A percentile compares a stretch with the other conserved stretches of the same genome.
phyloP scores from a whole-genome alignment of 2,329 filamentous ascomycete genomes.

The Fusarium sulawesiense region DNA sequence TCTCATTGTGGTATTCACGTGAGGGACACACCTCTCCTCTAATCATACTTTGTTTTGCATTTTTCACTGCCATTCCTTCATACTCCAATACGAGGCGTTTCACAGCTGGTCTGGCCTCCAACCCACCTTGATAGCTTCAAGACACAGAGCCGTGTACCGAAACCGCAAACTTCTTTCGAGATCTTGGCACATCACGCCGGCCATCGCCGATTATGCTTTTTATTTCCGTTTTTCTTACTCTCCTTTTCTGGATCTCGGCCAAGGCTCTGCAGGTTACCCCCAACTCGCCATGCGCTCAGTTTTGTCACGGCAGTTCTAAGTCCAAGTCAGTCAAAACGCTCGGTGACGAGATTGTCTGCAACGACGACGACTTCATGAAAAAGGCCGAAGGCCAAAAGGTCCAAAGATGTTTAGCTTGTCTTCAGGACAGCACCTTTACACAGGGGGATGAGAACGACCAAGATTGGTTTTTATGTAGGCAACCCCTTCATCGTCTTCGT shows the following conservation, averaged over 20 bases:
- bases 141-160: slow-evolving; percentile 5
- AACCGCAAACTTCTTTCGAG: slow-evolving; percentile 6
- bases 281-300: slow-evolving; percentile 64
- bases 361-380: slow-evolving; percentile 57
- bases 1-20: slow-evolving; percentile 24
- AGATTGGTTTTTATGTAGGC: slow-evolving; percentile 67
- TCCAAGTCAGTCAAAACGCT: slow-evolving; percentile 59
- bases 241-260: slow-evolving; percentile 32
- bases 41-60: neutral
- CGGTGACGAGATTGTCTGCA: slow-evolving; percentile 60
- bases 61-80: slow-evolving; percentile 1
- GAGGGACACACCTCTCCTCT: slow-evolving; percentile 19
- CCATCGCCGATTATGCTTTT: slow-evolving; percentile 9
- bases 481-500: neutral
- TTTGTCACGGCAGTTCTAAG: slow-evolving; percentile 60
- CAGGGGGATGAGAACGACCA: slow-evolving; percentile 63
- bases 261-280: slow-evolving; percentile 63
- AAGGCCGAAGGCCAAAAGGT: slow-evolving; percentile 58
- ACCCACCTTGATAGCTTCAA: slow-evolving; percentile 4
- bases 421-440: slow-evolving; percentile 63
- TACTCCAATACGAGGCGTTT: slow-evolving; percentile 18
- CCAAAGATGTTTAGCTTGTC: slow-evolving; percentile 62
- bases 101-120: slow-evolving; percentile 38
- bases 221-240: slow-evolving; percentile 7
- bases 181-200: slow-evolving; percentile 5